phyloP scores from a whole-genome alignment of 208 protist genomes.

The Naegleria gruberi region DNA sequence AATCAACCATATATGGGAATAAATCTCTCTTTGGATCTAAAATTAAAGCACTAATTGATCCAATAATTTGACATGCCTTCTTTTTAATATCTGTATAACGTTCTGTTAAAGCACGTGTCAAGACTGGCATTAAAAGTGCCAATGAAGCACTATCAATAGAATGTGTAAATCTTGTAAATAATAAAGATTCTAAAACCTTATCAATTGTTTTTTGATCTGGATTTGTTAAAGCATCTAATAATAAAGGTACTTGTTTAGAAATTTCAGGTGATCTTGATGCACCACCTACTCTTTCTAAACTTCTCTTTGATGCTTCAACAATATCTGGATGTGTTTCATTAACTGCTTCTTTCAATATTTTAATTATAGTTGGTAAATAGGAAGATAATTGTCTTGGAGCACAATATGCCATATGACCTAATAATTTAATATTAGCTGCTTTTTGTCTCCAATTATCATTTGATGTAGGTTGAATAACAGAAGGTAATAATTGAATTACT shows the following conservation, averaged over 20 bases:
- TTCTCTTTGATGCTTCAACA: slow-evolving; percentile 58
- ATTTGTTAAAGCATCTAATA: slow-evolving; percentile 69
- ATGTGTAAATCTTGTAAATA: slow-evolving; percentile 82
- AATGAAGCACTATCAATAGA: slow-evolving; percentile 77
- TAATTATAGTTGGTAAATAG: slow-evolving; percentile 71
- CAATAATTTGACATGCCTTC: slow-evolving; percentile 80
- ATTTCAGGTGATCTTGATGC: slow-evolving; percentile 80
- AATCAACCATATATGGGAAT: slow-evolving; percentile 64
- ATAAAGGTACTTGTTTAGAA: slow-evolving; percentile 69
- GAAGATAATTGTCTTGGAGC: slow-evolving; percentile 34
- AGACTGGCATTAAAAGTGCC: slow-evolving; percentile 75
- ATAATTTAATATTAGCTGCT: slow-evolving; percentile 27
- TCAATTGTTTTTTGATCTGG: slow-evolving; percentile 70
- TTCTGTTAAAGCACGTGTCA: slow-evolving; percentile 63
- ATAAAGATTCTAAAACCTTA: slow-evolving; percentile 71
- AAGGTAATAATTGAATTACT: slow-evolving; percentile 32
- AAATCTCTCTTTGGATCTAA: slow-evolving; percentile 32
- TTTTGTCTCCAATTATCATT: slow-evolving; percentile 30
- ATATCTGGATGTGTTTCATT: slow-evolving; percentile 78
- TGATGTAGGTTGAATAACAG: slow-evolving; percentile 8
- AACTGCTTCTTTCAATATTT: slow-evolving; percentile 65
- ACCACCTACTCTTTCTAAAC: slow-evolving; percentile 69
- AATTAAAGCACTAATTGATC: slow-evolving; percentile 70
- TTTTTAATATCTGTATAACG: slow-evolving; percentile 59
- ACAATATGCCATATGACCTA: slow-evolving; percentile 37